Evolutionary conservation across 1,284 basidiomycete genomes (phyloP), one percentile per base, ranked within the genome.

Genomic region (Cryptococcus sp.): DNA sequence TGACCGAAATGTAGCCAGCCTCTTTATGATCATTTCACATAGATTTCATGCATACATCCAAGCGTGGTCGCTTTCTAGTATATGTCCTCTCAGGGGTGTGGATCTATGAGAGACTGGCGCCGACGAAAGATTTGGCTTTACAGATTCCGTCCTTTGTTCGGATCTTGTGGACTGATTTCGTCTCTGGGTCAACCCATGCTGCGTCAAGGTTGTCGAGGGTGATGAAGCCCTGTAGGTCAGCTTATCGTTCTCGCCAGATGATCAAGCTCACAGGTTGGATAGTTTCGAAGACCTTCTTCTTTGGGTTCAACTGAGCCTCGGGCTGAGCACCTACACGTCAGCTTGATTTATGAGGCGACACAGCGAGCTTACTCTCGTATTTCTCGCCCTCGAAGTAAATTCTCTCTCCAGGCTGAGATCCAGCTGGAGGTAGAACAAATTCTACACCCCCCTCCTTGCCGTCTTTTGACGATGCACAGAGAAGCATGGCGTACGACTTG

Each of bases 281-380:
- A 0, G 89, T 86, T 78, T 97, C 93, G 63, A 94, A 97, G 28
- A 96, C 87, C 78, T 97, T 98, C 79, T 94, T 96, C 78, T 97
- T 97, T 10, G 92, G 92, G 76, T 94, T 96, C 56, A 97, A 79
- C 66, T 91, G 88, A 2, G 85, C 72, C 39, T 93, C 77, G 2
- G 91, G 87, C 23, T 78, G 80, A 2, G 80, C 82, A 63, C 80
- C 88, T 91, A 60, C 7, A 41, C 4, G 32, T 52, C 44, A 56
- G 43, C 41, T 16, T 39, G 4, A 19, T 19, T 19, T 40, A 40
- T 18, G 7, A 9, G 41, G n/a, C 21, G 32, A 3, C 31, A 32
- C 13, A 34, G 34, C 14, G 60, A 16, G 74, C 83, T 62, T 67
- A 87, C 87, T 81, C 76, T 90, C 87, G 65, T 82, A 91, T 59